Evolutionary conservation across 2,329 filamentous ascomycete species (phyloP).

Genomic region (Cytospora chrysosperma): DNA sequence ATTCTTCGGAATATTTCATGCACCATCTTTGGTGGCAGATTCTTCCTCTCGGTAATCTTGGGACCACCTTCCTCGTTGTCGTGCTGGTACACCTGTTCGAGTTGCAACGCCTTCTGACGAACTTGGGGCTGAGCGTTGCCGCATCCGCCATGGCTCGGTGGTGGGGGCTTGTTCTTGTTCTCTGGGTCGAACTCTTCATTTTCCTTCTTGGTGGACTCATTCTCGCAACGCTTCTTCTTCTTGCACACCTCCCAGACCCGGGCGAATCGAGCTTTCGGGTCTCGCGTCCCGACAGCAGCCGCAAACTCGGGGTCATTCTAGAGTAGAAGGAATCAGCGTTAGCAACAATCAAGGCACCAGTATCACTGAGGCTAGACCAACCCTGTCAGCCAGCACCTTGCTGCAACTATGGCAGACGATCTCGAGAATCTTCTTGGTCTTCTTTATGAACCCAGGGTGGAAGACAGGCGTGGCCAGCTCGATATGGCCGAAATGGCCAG

Average conservation of each 20-base stretch:
- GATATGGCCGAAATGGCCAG: constrained; percentile 98
- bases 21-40: constrained; percentile 80
- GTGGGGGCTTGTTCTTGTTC: constrained; percentile 52
- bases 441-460: constrained; percentile 93
- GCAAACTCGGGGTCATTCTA: constrained; percentile 83
- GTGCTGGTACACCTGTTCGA: constrained; percentile 49
- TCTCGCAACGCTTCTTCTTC: constrained; percentile 80
- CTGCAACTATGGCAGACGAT: constrained; percentile 99
- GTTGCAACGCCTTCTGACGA: constrained; percentile 79
- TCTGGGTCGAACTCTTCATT: constrained; percentile 66
- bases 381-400: constrained; percentile 95
- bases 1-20: constrained; percentile 86
- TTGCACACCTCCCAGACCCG: constrained; percentile 91
- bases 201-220: constrained; percentile 66
- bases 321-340: constrained; percentile 52
- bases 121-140: constrained; percentile 89
- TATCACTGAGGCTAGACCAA: constrained; percentile 66
- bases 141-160: constrained; percentile 80
- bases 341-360: constrained; percentile 39
- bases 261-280: constrained; percentile 93
- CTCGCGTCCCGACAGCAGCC: constrained; percentile 78
- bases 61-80: constrained; percentile 63
- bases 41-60: constrained; percentile 73
- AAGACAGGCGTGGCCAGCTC: constrained; percentile 96
- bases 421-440: constrained; percentile 99